Base-by-base conservation (phyloP, 2,329 filamentous ascomycete genomes). In the Leptographium procerum region DNA sequence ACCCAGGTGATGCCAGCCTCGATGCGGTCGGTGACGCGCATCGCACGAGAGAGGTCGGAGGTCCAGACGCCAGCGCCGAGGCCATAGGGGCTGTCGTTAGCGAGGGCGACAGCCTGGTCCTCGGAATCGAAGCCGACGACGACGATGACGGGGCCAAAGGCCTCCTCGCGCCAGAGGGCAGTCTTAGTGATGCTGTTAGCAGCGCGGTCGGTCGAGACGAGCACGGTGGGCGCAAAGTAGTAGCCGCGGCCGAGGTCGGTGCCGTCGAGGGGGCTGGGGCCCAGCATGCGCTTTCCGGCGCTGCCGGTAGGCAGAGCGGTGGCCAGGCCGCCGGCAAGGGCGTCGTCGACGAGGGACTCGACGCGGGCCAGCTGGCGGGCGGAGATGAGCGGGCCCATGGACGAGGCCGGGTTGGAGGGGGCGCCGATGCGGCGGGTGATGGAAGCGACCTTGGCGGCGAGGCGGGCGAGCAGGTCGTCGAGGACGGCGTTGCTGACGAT, bases 61-160 rank as follows among this genome's bases (percentile, higher is more conserved):
- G 88, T 92, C 83, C 90, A 89, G 24, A 92, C 77, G 29, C 84
- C 87, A 28, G 88, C 86, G 57, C 88, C 88, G 31, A 94, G 80
- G 61, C 87, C 88, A 70, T 89, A 92, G 62, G 79, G 86, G 66
- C 81, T 87, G 71, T 82, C 78, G 77, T 94, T 92, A 60, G 84
- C 88, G 52, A 88, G 73, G 57, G 75, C 73, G 65, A 92, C 79
- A 48, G 83, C 88, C 55, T 91, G 83, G 26, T 82, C 82, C 73
- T 89, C 86, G 64, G 78, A 84, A 69, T 85, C 84, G 75, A 94
- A 92, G 65, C 86, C 87, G 66, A 82, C 80, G 63, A 94, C 81
- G 56, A 86, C 80, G 69, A 88, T 85, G 45, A 91, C 88, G 10
- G 89, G 89, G 24, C 89, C 89, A 70, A 94, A 94, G 60, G 90